A percentile compares a stretch with the other conserved stretches of the same genome.
Evolutionary conservation across 768 basidiomycete species (phyloP).

Genomic region (Leccinellum rugosiceps): DNA sequence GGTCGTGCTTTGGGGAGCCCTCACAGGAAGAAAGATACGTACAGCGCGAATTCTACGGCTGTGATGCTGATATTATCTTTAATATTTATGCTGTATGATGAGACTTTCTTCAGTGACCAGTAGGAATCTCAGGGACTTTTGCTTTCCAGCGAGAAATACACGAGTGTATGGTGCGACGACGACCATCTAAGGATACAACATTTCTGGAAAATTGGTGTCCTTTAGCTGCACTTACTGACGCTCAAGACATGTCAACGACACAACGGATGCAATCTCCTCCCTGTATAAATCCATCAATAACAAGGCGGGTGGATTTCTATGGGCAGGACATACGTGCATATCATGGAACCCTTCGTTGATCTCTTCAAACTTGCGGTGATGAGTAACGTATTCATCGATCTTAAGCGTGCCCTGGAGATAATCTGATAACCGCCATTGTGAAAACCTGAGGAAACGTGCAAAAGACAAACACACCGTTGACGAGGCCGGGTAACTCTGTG

Average conservation of each 20-base stretch:
- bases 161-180: not conserved
- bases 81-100: constrained; percentile 11
- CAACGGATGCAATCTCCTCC: constrained; percentile 90
- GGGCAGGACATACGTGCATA: constrained; percentile 81
- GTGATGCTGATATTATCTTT: constrained; percentile 4
- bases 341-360: constrained; percentile 90
- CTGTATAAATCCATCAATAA: constrained; percentile 25
- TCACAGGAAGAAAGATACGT: constrained; percentile 59
- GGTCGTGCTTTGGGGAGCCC: constrained; percentile 63
- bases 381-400: constrained; percentile 96
- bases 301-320: not conserved
- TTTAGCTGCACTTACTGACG: not conserved
- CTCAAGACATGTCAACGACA: constrained; percentile 82
- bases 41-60: constrained; percentile 32
- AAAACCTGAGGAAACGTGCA: not conserved
- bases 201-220: not conserved
- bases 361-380: constrained; percentile 66
- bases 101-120: not conserved
- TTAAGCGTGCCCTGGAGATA: constrained; percentile 80
- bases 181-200: constrained; percentile 1
- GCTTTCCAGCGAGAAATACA: not conserved
- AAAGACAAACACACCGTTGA: constrained; percentile 58
- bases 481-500: constrained; percentile 90
- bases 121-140: not conserved
- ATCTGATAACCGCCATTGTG: constrained; percentile 41